A percentile compares a stretch with the other conserved stretches of the same genome.
Conservation (phyloP, 768 basidiomycete species). For the Suillus americanus region DNA sequence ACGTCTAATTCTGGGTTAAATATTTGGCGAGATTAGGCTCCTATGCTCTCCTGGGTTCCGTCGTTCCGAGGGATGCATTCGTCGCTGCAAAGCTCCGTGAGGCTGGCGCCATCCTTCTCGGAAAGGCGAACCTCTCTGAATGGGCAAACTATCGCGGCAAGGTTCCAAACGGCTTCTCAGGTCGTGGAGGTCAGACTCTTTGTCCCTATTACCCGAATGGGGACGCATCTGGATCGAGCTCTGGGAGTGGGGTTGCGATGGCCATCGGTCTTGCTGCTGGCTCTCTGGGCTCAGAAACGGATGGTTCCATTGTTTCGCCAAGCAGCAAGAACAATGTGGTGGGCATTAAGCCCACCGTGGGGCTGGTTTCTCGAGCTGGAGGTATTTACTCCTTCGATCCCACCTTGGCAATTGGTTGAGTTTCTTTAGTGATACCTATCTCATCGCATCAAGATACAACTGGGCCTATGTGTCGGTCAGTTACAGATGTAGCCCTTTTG, state of each 20-base stretch:
- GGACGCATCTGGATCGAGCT: constrained; percentile 41
- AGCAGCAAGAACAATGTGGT: constrained; percentile 42
- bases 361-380: constrained; percentile 58
- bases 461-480: constrained; percentile 54
- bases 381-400: constrained; percentile 31
- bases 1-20: not conserved
- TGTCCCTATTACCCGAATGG: constrained; percentile 42
- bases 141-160: constrained; percentile 42
- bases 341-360: constrained; percentile 56
- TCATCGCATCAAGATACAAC: constrained; percentile 59
- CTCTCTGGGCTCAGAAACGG: constrained; percentile 46
- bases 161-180: constrained; percentile 44
- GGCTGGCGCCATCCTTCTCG: constrained; percentile 38
- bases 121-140: constrained; percentile 45
- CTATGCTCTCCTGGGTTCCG: constrained; percentile 34
- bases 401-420: not conserved
- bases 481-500: constrained; percentile 55
- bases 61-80: constrained; percentile 34
- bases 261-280: constrained; percentile 44
- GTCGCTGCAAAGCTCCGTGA: constrained; percentile 28
- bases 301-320: constrained; percentile 49
- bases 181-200: constrained; percentile 44
- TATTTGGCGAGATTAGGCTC: constrained; percentile 26
- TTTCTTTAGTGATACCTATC: constrained; percentile 50
- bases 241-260: constrained; percentile 42